Evolutionary conservation across 2,329 filamentous ascomycete species (phyloP).

Genomic region (Botrytis fragariae): DNA sequence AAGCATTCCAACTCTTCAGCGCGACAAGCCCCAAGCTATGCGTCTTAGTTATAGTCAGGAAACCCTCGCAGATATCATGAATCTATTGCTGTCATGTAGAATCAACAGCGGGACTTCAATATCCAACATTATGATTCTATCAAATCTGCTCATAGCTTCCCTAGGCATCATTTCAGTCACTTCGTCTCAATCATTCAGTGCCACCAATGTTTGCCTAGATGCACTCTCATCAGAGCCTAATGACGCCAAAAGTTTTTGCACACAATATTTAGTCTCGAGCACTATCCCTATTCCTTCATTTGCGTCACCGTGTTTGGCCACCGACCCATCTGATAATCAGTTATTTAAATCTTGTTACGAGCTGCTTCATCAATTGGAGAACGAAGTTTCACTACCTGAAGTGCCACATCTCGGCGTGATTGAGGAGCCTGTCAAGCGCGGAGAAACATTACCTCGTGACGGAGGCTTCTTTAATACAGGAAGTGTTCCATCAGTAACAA

Average conservation of each 20-base stretch:
- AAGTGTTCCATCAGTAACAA: not conserved
- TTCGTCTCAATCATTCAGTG: not conserved
- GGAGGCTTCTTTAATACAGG: not conserved
- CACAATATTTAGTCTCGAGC: not conserved
- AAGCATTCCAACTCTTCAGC: not conserved
- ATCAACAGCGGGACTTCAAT: not conserved
- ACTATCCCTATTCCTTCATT: not conserved
- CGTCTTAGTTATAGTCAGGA: constrained; percentile 2
- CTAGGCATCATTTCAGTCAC: not conserved
- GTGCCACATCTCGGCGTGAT: not conserved
- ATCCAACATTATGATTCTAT: constrained; percentile 2
- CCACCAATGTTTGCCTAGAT: constrained; percentile 5
- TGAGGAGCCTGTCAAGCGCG: not conserved
- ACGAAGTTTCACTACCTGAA: not conserved
- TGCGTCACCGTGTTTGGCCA: not conserved
- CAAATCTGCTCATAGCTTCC: not conserved
- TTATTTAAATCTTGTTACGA: not conserved
- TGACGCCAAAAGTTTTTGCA: not conserved
- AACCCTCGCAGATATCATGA: not conserved
- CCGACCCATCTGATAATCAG: not conserved
- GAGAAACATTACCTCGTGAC: not conserved
- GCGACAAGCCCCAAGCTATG: not conserved
- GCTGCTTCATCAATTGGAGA: not conserved
- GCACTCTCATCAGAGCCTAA: constrained; percentile 2
- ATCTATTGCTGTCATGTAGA: not conserved